phyloP scores from a whole-genome alignment of 192 early-diverging fungal species.

The Piromyces finnis region DNA sequence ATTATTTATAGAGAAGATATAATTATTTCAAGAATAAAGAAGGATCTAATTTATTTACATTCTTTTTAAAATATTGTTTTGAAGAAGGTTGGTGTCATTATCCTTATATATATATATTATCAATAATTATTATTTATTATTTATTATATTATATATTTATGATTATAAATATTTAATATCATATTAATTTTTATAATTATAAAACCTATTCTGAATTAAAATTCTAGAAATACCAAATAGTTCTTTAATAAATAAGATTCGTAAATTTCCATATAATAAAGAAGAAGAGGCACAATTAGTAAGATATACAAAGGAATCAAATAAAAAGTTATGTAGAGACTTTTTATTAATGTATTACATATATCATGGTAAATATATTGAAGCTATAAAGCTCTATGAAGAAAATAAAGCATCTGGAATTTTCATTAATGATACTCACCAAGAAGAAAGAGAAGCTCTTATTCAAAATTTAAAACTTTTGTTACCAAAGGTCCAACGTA shows the following conservation, averaged over 20 bases:
- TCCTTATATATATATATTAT: too few species aligned
- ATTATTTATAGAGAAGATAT: not conserved
- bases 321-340: not conserved
- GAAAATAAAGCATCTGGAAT: not conserved
- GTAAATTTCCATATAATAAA: not conserved
- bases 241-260: not conserved
- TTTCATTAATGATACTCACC: not conserved
- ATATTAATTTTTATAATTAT: not conserved
- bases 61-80: not conserved
- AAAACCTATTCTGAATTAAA: too few species aligned
- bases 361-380: not conserved
- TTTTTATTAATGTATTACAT: not conserved
- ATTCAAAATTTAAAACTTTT: not conserved
- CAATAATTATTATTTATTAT: not conserved
- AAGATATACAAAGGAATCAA: not conserved
- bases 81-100: not conserved
- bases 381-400: not conserved
- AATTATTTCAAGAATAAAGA: not conserved
- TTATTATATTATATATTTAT: not conserved
- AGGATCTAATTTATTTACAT: not conserved
- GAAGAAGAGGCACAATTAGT: not conserved
- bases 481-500: not conserved
- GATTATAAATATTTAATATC: not conserved
- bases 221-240: not conserved
- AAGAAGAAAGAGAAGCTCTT: not conserved